A percentile compares a stretch with the other conserved stretches of the same genome.
Evolutionary conservation across 1,284 basidiomycete species (phyloP).

Genomic region (Bjerkandera adusta): DNA sequence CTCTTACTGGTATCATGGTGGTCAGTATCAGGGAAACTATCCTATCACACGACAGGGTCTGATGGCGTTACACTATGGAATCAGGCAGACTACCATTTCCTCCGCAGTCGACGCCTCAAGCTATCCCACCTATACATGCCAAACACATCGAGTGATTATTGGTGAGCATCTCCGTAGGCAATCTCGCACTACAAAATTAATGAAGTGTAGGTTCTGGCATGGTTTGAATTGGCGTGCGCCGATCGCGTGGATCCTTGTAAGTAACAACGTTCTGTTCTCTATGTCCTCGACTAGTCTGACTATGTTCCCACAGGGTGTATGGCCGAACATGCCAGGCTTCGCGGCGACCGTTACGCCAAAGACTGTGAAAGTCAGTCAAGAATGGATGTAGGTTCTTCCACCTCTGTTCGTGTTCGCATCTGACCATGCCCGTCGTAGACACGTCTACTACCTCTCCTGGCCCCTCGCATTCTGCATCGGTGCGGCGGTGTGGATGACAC

Average conservation of each 20-base stretch:
- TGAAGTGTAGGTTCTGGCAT: slow-evolving; percentile 24
- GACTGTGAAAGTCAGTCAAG: slow-evolving; percentile 19
- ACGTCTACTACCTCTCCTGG: slow-evolving; percentile 31
- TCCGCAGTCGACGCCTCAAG: slow-evolving; percentile 25
- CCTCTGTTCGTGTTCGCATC: neutral
- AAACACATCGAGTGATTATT: slow-evolving; percentile 26
- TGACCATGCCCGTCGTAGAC: slow-evolving; percentile 20
- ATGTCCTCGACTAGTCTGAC: neutral
- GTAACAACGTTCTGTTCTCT: slow-evolving; percentile 1
- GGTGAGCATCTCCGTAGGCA: slow-evolving; percentile 16
- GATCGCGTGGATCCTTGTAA: slow-evolving; percentile 28
- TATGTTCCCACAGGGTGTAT: slow-evolving; percentile 24
- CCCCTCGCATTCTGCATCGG: slow-evolving; percentile 28
- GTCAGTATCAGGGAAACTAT: slow-evolving; percentile 22
- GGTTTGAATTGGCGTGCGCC: slow-evolving; percentile 32
- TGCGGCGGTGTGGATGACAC: slow-evolving; percentile 22
- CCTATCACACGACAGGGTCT: neutral
- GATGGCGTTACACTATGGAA: no score
- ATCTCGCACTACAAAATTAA: neutral
- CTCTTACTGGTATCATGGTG: slow-evolving; percentile 32
- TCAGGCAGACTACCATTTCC: slow-evolving; percentile 28
- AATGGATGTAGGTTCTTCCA: slow-evolving; percentile 26
- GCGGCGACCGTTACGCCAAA: slow-evolving; percentile 23
- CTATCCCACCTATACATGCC: slow-evolving; percentile 29
- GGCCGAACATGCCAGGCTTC: slow-evolving; percentile 30